Percentiles rank a stretch among this genome's conserved stretches.
Conservation (phyloP, 2,329 filamentous ascomycete genomes). For the Tothia fuscella region DNA sequence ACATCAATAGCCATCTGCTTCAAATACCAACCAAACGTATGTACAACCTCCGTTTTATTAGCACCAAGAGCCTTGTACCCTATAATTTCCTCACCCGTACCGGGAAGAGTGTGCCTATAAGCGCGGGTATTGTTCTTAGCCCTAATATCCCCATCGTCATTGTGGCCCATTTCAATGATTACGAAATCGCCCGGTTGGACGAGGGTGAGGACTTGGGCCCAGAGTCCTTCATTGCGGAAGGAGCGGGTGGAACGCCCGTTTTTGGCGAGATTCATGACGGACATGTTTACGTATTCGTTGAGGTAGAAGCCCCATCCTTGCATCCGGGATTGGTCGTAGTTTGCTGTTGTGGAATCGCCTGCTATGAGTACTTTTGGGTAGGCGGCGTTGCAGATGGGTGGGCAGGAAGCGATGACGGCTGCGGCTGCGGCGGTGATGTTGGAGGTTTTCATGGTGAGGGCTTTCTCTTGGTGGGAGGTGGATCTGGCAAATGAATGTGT, state of each 20-base stretch:
- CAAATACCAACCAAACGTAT: slow-evolving; percentile 5
- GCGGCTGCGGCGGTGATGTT: not conserved
- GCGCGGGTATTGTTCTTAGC: not conserved
- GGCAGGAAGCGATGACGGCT: not conserved
- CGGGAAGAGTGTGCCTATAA: not conserved
- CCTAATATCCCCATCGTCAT: not conserved
- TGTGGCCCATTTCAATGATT: not conserved
- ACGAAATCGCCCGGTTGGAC: not conserved
- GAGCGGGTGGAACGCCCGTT: not conserved
- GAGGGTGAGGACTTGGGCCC: not conserved
- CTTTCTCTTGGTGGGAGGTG: not conserved
- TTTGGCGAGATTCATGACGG: not conserved
- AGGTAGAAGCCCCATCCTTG: not conserved
- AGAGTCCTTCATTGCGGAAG: not conserved
- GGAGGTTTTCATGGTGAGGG: not conserved
- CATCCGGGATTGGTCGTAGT: too few species aligned
- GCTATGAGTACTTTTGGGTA: slow-evolving; percentile 2
- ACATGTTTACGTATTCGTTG: not conserved
- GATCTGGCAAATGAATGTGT: too few species aligned
- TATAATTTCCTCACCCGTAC: slow-evolving; percentile 1
- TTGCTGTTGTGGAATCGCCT: not conserved
- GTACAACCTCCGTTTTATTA: not conserved
- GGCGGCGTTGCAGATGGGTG: not conserved
- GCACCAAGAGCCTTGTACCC: not conserved
- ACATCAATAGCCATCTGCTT: slow-evolving; percentile 1